Evolutionary conservation across 768 basidiomycete species (phyloP).

Genomic region (Amanita fuliginea): DNA sequence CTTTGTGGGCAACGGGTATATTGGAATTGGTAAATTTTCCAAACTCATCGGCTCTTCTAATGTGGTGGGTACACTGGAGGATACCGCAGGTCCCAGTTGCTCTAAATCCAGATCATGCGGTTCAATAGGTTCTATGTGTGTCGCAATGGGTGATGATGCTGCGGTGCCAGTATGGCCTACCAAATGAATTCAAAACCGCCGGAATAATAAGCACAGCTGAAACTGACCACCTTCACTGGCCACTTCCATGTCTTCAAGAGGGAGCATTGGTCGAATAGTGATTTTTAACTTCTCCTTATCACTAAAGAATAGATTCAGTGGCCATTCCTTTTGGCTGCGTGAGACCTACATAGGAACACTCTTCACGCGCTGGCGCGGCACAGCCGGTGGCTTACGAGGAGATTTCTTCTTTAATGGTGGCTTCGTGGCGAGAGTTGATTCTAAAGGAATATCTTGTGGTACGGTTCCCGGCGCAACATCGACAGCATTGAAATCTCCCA

Average conservation of each 20-base stretch:
- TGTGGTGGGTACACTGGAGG: conserved; percentile 16
- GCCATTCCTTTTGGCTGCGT: conserved; percentile 1
- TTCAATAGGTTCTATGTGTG: conserved; percentile 24
- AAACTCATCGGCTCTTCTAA: conserved; percentile 37
- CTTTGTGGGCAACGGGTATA: conserved; percentile 73
- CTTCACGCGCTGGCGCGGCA: conserved; percentile 26
- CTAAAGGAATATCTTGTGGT: conserved; percentile 7
- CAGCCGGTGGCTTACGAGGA: conserved; percentile 30
- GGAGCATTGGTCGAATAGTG: conserved; percentile 21
- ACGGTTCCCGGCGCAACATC: not conserved
- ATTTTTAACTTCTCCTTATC: conserved; percentile 18
- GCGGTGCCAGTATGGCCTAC: conserved; percentile 58
- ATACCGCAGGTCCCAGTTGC: conserved; percentile 21
- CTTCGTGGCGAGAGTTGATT: conserved; percentile 5
- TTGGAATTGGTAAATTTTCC: conserved; percentile 51
- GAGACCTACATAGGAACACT: conserved; percentile 13
- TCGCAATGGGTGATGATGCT: conserved; percentile 58
- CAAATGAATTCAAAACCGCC: conserved; percentile 7
- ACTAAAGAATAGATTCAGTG: conserved; percentile 9
- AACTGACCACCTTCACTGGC: conserved; percentile 48
- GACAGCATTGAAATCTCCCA: conserved; percentile 3
- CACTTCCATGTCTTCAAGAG: conserved; percentile 38
- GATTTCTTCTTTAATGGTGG: conserved; percentile 41
- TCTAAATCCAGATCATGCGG: conserved; percentile 42
- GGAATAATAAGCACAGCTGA: not conserved